A percentile compares a stretch with the other conserved stretches of the same genome.
Conservation (phyloP, 2,329 filamentous ascomycete species). For the Tolypocladium capitatum region DNA sequence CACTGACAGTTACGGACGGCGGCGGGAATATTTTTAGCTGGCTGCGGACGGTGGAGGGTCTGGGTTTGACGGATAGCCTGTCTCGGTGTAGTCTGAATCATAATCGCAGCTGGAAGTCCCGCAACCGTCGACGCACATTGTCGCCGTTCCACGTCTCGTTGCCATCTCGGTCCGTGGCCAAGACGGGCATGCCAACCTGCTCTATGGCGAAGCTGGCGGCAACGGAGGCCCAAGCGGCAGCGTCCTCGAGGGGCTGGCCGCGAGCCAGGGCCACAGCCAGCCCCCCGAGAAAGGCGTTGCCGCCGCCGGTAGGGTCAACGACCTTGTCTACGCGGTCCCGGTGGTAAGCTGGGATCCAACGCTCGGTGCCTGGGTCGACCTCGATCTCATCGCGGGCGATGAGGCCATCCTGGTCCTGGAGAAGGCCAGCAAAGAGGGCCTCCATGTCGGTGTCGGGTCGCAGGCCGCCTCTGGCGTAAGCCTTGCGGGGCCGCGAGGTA, state of each 20-base stretch:
- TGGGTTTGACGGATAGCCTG: not conserved
- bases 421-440: slow-evolving; percentile 44
- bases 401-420: slow-evolving; percentile 38
- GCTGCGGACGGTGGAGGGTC: not conserved
- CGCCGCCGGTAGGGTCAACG: slow-evolving; percentile 86
- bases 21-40: not conserved
- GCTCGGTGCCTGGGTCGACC: slow-evolving; percentile 50
- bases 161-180: slow-evolving; percentile 31
- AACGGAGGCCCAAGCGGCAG: slow-evolving; percentile 64
- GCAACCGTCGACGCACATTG: slow-evolving; percentile 36
- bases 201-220: slow-evolving; percentile 90
- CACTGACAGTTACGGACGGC: not conserved
- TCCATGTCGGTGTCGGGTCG: slow-evolving; percentile 50
- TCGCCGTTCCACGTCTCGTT: slow-evolving; percentile 50
- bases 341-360: slow-evolving; percentile 73
- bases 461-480: slow-evolving; percentile 35
- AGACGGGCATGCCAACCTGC: slow-evolving; percentile 68
- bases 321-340: slow-evolving; percentile 35
- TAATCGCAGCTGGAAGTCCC: slow-evolving; percentile 33
- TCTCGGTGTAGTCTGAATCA: slow-evolving; percentile 7
- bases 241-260: slow-evolving; percentile 50
- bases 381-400: slow-evolving; percentile 45
- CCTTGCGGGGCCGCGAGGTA: slow-evolving; percentile 23
- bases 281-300: slow-evolving; percentile 73
- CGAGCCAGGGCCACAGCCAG: slow-evolving; percentile 45